Evolutionary conservation across 2,329 filamentous ascomycete species (phyloP), one percentile per base, ranked within the genome.

Genomic region (Didymella exigua): DNA sequence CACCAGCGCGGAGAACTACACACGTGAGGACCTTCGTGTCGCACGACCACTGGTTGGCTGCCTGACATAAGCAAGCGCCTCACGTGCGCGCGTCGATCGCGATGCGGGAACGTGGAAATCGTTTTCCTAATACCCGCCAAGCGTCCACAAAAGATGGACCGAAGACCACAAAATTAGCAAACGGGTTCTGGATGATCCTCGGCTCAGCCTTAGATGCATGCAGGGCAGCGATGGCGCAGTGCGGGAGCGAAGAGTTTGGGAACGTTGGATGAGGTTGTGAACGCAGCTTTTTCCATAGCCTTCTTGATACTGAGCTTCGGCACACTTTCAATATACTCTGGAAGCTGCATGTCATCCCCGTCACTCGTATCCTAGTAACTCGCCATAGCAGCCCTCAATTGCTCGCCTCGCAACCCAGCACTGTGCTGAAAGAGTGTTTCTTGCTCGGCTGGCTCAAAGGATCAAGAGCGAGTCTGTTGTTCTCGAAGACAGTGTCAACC

Each of bases 401-500:
- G 58, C 3, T 54, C 54, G 0, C 62, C 62, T 18, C 59, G 53
- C 48, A 34, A 54, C 3, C 65, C 66, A 31, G 26, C 56, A 11
- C 55, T 75, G 33, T 77, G 75, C 4, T 74, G 76, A 46, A 73
- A 74, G 14, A 78, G 60, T 0, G 67, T 73, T 71, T 66, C 10
- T 66, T 62, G 30, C 66, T 68, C 10, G 78, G 54, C 8, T 71
- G 59, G 16, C 60, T 53, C 2, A 66, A 66, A 6, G 77, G 54
- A 19, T 71, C 71, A 19, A 61, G 37, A 0, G 51, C 59, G 7
- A 76, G 66, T 31, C 61, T 60, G 29, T 61, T 47, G 6, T 68
- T 62, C 2, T 59, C 59, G n/a, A 74, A 54, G 9, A 75, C 59
- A 7, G 62, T 59, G 38, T 70, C 69, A 40, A 70, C 52, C 3